A percentile compares a stretch with the other conserved stretches of the same genome.
phyloP scores from a whole-genome alignment of 495 filamentous ascomycete species.

The Usnea hakonensis region DNA sequence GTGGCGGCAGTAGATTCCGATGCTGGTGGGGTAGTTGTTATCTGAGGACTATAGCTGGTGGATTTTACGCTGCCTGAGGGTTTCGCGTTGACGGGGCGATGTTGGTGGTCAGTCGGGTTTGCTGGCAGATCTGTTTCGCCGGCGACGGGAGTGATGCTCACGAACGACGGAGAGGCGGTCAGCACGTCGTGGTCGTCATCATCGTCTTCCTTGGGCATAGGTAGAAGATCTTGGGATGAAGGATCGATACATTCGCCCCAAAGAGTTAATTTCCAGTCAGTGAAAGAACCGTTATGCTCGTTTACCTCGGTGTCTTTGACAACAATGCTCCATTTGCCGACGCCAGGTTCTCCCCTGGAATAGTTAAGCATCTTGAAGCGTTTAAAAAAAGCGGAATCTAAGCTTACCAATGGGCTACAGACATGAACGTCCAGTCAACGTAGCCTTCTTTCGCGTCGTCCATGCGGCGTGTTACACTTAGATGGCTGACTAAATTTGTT shows the following conservation, averaged over 20 bases:
- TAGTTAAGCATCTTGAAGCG: not conserved
- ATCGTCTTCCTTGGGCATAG: conserved; percentile 76
- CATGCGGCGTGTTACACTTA: conserved; percentile 60
- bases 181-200: conserved; percentile 69
- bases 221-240: conserved; percentile 59
- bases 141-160: conserved; percentile 41
- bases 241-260: conserved; percentile 85
- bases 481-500: conserved; percentile 69
- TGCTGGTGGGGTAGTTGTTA: conserved; percentile 28
- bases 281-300: conserved; percentile 64
- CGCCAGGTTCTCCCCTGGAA: conserved; percentile 76
- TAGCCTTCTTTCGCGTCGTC: conserved; percentile 68
- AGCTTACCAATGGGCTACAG: conserved; percentile 81
- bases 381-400: conserved; percentile 12
- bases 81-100: conserved; percentile 66
- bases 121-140: conserved; percentile 37
- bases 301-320: conserved; percentile 83
- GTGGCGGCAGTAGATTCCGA: conserved; percentile 38
- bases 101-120: conserved; percentile 61
- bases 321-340: conserved; percentile 83
- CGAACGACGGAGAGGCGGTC: conserved; percentile 45
- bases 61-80: conserved; percentile 34
- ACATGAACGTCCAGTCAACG: conserved; percentile 97
- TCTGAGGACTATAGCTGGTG: conserved; percentile 20
- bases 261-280: conserved; percentile 88